Percentiles rank a stretch among this genome's conserved stretches.
Evolutionary conservation across 352 stramenopile species (phyloP).

Genomic region (Phytopythium delawarense): DNA sequence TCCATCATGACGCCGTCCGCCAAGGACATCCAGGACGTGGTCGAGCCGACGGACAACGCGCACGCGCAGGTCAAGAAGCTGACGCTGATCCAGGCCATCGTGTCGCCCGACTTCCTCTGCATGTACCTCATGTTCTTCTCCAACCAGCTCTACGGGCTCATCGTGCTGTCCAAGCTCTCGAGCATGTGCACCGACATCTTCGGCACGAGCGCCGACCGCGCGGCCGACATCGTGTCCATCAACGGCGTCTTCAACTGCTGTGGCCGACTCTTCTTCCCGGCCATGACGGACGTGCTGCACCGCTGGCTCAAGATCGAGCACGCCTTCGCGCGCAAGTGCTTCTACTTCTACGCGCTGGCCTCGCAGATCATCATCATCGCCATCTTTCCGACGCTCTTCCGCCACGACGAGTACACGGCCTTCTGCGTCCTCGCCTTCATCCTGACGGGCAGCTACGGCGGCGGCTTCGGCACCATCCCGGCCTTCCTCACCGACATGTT

Average conservation of each 20-base stretch:
- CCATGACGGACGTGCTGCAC: conserved; percentile 41
- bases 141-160: conserved; percentile 63
- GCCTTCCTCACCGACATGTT: conserved; percentile 82
- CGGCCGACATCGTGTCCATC: conserved; percentile 52
- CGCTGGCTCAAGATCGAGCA: conserved; percentile 42
- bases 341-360: conserved; percentile 62
- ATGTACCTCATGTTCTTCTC: conserved; percentile 70
- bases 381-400: conserved; percentile 53
- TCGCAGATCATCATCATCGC: conserved; percentile 66
- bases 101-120: conserved; percentile 55
- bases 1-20: conserved; percentile 30
- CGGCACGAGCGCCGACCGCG: conserved; percentile 28
- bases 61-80: conserved; percentile 43
- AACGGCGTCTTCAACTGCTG: conserved; percentile 60
- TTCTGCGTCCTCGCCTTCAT: conserved; percentile 63
- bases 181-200: conserved; percentile 54
- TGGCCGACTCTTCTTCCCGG: conserved; percentile 42
- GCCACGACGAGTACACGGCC: conserved; percentile 42
- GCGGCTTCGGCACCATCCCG: conserved; percentile 71
- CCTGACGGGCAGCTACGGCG: conserved; percentile 66
- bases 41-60: conserved; percentile 14
- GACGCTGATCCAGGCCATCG: conserved; percentile 46
- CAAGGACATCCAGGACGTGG: conserved; percentile 26
- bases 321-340: conserved; percentile 41
- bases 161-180: conserved; percentile 61